phyloP scores from a whole-genome alignment of 495 filamentous ascomycete genomes.

The Viridothelium virens region DNA sequence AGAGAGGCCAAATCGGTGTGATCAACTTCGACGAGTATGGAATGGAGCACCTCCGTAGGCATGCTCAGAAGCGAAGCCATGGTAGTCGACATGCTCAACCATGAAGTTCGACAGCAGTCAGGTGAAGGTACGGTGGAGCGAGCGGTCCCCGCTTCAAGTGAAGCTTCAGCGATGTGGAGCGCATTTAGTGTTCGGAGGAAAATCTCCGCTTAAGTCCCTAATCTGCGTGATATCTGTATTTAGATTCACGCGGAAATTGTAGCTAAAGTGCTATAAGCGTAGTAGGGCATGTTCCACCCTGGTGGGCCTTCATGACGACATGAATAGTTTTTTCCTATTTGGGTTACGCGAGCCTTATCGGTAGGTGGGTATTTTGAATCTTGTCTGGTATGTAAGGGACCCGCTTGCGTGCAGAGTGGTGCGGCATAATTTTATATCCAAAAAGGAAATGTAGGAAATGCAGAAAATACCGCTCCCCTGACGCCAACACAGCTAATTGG shows the following conservation, averaged over 20 bases:
- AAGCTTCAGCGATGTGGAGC: no score
- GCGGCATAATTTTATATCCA: no score
- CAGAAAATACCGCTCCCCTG: no score
- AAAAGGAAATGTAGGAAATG: no score
- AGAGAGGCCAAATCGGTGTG: slow-evolving; percentile 45
- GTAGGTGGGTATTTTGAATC: no score
- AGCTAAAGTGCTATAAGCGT: slow-evolving; percentile 11
- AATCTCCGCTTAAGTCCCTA: not conserved
- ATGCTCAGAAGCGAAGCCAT: slow-evolving; percentile 30
- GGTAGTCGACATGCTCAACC: not conserved
- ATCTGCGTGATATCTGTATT: not conserved
- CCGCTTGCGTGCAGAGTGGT: no score
- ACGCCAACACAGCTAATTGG: not conserved
- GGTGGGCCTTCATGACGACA: not conserved
- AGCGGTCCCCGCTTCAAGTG: not conserved
- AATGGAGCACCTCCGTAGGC: slow-evolving; percentile 49
- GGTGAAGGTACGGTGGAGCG: not conserved
- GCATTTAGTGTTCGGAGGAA: not conserved
- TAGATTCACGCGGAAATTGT: not conserved
- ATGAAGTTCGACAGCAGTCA: not conserved
- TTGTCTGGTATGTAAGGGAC: no score
- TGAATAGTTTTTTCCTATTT: not conserved
- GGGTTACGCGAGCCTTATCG: not conserved
- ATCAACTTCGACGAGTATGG: slow-evolving; percentile 48
- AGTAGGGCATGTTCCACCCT: not conserved